Evolutionary conservation across 257 asterid genomes (phyloP).

Genomic region (Nicotiana attenuata): DNA sequence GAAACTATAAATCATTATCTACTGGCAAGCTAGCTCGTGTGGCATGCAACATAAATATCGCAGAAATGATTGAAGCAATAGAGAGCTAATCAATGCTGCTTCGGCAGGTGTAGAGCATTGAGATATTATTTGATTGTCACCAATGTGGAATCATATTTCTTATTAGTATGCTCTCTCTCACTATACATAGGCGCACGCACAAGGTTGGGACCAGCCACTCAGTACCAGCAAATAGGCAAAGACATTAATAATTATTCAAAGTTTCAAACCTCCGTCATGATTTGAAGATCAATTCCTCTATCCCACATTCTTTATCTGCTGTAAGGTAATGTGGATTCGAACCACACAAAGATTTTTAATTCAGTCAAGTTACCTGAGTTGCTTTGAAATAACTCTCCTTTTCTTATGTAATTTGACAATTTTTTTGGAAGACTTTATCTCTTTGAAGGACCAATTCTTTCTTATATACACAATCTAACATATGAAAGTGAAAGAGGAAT

Average conservation of each 20-base stretch:
- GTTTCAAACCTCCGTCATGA: too few relatives aligned
- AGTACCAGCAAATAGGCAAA: not conserved
- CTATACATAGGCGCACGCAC: not conserved
- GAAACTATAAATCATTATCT: not conserved
- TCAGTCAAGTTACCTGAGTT: too few relatives aligned
- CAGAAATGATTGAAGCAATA: not conserved
- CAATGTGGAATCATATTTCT: not conserved
- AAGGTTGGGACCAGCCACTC: not conserved
- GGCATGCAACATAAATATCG: not conserved
- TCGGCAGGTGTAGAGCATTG: not conserved
- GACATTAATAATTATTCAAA: not conserved
- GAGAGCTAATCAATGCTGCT: not conserved
- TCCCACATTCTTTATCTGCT: too few relatives aligned
- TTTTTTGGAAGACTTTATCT: too few relatives aligned
- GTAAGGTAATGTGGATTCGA: too few relatives aligned
- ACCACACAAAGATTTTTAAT: too few relatives aligned
- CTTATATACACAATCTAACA: too few relatives aligned
- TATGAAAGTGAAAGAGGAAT: not conserved
- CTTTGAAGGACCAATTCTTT: not conserved
- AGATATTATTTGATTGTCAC: not conserved
- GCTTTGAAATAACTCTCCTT: too few relatives aligned
- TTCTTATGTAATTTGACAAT: too few relatives aligned
- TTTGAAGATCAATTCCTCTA: too few relatives aligned
- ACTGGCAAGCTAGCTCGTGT: not conserved
- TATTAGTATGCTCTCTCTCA: not conserved